phyloP scores from a whole-genome alignment of 2,329 filamentous ascomycete species.

The Curvularia hawaiiensis region DNA sequence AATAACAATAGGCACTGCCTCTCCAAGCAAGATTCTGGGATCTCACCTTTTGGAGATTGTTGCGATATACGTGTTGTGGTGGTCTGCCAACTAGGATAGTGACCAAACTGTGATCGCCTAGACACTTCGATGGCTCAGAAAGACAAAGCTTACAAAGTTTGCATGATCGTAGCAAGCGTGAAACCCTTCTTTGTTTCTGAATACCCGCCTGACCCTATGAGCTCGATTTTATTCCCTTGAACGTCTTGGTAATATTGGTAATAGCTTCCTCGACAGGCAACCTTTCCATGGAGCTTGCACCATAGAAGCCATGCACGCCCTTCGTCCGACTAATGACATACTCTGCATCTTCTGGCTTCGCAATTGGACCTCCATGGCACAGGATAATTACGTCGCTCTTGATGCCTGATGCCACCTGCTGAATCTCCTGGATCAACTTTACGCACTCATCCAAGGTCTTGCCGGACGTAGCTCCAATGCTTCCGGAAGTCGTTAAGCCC shows the following conservation, averaged over 20 bases:
- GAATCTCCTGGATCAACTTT: slow-evolving; percentile 64
- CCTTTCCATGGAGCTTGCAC: slow-evolving; percentile 72
- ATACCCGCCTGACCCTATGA: background rate
- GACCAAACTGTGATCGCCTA: too few species aligned
- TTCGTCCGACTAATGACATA: slow-evolving; percentile 65
- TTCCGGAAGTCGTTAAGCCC: slow-evolving; percentile 68
- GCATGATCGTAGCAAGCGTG: background rate
- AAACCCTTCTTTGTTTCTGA: background rate
- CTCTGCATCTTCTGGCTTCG: slow-evolving; percentile 65
- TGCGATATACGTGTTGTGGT: too few species aligned
- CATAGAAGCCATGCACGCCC: slow-evolving; percentile 74
- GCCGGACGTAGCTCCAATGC: slow-evolving; percentile 67
- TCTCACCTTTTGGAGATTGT: slow-evolving; percentile 53
- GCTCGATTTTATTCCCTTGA: slow-evolving; percentile 51
- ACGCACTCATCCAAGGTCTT: slow-evolving; percentile 70
- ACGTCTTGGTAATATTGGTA: slow-evolving; percentile 60
- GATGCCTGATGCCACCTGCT: slow-evolving; percentile 62
- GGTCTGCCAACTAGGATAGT: too few species aligned
- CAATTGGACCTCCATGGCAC: slow-evolving; percentile 74
- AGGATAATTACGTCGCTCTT: slow-evolving; percentile 67
- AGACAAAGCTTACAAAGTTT: background rate
- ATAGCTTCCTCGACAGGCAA: slow-evolving; percentile 72
- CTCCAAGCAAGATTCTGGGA: slow-evolving; percentile 37
- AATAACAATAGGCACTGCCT: slow-evolving; percentile 46
- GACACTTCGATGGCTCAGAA: background rate